These are phyloP conservation scores for Bacidia rubella DNA, from an alignment of 495 filamentous ascomycete species.

Conservation along the genomic window DNA sequence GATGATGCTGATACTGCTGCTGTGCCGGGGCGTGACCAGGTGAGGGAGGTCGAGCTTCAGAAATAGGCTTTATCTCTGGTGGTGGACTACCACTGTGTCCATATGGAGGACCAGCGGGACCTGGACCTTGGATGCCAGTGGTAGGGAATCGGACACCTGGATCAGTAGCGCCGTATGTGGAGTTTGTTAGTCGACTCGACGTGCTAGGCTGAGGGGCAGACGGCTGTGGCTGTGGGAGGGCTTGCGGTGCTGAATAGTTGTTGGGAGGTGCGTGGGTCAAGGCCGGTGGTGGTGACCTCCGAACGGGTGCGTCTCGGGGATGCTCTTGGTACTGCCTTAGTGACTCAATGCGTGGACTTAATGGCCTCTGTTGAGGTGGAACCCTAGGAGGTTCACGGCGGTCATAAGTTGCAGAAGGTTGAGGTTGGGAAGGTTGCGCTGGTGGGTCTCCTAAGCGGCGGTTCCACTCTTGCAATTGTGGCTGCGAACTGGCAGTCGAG, in stretches of 20 bases:
- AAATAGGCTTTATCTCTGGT: conserved; percentile 70
- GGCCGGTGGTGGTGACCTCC: conserved; percentile 51
- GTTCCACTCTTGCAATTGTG: conserved; percentile 60
- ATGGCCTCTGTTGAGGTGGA: conserved; percentile 50
- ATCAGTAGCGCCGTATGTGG: conserved; percentile 47
- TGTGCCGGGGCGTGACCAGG: conserved; percentile 69
- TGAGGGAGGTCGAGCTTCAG: conserved; percentile 74
- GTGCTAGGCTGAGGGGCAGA: conserved; percentile 37
- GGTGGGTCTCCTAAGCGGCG: conserved; percentile 62
- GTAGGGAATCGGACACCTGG: conserved; percentile 42
- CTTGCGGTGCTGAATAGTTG: conserved; percentile 47
- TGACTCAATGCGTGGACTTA: conserved; percentile 55
- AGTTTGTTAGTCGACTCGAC: conserved; percentile 52
- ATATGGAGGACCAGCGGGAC: conserved; percentile 38
- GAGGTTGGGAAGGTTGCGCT: conserved; percentile 36
- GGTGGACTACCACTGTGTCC: conserved; percentile 58
- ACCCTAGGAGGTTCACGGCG: conserved; percentile 55
- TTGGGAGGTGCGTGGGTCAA: conserved; percentile 40
- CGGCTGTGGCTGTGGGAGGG: conserved; percentile 48
- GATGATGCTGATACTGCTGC: conserved; percentile 59
- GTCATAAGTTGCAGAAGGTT: conserved; percentile 43
- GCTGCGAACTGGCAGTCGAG: conserved; percentile 48
- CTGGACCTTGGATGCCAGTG: conserved; percentile 35
- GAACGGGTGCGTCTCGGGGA: conserved; percentile 40
- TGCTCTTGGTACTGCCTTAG: conserved; percentile 64